A percentile compares a stretch with the other conserved stretches of the same genome.
phyloP scores from a whole-genome alignment of 164 flowering plant species.

The Liriodendron chinense region DNA sequence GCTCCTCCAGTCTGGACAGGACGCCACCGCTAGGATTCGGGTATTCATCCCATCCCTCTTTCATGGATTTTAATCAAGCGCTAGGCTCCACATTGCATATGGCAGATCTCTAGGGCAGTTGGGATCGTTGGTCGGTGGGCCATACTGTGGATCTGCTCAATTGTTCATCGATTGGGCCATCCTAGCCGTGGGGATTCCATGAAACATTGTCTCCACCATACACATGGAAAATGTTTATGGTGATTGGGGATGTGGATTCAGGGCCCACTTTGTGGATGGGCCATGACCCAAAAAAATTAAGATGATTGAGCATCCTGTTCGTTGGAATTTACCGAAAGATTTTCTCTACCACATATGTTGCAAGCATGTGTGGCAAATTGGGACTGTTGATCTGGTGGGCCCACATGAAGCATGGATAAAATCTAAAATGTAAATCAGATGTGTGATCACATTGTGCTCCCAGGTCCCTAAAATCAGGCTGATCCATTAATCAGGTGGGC shows the following conservation, averaged over 20 bases:
- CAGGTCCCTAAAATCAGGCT: no score
- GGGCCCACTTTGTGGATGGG: background rate
- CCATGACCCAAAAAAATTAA: no score
- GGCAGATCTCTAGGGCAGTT: background rate
- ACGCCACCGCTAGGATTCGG: slow-evolving; percentile 88
- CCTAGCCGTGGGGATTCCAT: background rate
- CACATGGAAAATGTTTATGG: background rate
- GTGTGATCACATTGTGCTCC: no score
- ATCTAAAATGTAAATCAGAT: no score
- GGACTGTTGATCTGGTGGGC: background rate
- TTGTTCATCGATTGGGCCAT: no score
- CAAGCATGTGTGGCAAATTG: background rate
- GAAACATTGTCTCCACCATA: background rate
- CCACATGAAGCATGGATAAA: background rate
- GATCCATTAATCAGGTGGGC: no score
- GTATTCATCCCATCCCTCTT: slow-evolving; percentile 26
- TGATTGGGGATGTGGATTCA: background rate
- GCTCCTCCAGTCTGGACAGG: slow-evolving; percentile 86
- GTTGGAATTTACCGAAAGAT: no score
- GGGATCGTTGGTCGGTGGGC: background rate
- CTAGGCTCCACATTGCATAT: no score
- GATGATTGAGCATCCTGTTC: background rate
- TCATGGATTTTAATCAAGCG: background rate
- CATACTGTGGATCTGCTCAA: background rate
- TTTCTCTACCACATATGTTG: no score